Evolutionary conservation across 2,329 filamentous ascomycete genomes (phyloP), one percentile per base, ranked within the genome.

Genomic region (Trichoderma atroviride): DNA sequence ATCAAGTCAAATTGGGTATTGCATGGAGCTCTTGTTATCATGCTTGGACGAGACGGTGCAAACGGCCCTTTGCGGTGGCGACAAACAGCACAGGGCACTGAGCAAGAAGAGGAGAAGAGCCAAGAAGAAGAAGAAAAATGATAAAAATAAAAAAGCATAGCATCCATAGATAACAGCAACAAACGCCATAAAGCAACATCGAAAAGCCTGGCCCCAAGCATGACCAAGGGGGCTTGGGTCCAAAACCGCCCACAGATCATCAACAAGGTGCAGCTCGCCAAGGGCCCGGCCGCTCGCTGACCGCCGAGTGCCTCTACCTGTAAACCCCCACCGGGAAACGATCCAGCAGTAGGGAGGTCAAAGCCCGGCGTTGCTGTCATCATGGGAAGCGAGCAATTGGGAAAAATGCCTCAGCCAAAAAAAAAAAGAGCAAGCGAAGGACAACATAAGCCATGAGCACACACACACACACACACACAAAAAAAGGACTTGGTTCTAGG

Each of bases 381-480:
- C 50, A 55, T 64, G 61, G 61, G 61, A 56, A 40, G 61, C 47
- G 50, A 64, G 61, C 31, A 43, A 19, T 16, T 52, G 14, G n/a
- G 29, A 64, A 64, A 64, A 64, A 64, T 64, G 61, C 61, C 61
- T 64, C 61, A 64, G 61, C 61, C 5, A 56, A 55, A 64, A 16
- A 16, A 19, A 43, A 16, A 16, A 27, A 27, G 11, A 43, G 40
- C 40, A 43, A 43, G 40, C 40, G 40, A 43, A 43, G 40, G 40
- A 6, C 40, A 19, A n/a, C 31, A 33, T 33, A 33, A 33, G 31
- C 31, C 31, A 13, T 13, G 13, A 35, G 13, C 47, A 19, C 14
- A 40, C 3, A 35, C 47, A 19, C 14, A 40, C 4, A 55, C 5
- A n/a, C n/a, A n/a, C n/a, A n/a, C n/a, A n/a, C n/a, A n/a, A 55